Evolutionary conservation across 2,329 filamentous ascomycete species (phyloP), one percentile per base, ranked within the genome.

Genomic region (Mariannaea sp.): DNA sequence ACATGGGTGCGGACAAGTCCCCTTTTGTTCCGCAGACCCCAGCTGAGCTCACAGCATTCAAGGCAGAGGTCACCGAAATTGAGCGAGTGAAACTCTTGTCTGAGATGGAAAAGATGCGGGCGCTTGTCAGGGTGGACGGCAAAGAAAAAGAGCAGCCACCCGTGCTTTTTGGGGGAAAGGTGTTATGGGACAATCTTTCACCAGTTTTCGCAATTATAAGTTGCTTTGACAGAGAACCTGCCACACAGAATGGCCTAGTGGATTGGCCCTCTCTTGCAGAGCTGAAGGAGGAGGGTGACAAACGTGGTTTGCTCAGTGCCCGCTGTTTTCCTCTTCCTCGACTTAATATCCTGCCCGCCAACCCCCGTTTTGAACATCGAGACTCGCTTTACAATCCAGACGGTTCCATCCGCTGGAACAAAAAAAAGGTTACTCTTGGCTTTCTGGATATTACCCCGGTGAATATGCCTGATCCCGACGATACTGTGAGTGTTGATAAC

Each of bases 11-110:
- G 2, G 65, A 68, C 39, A 67, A 68, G 10, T 76, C 74, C 1
- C 72, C 73, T 1, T 72, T 70, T 41, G 53, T 74, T 5, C 75
- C 74, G 8, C 65, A 68, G 36, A 71, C 26, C 8, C 68, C 72
- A 3, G 61, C 64, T 2, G 69, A 75, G 24, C 62, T 74, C 30
- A 65, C 71, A 9, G 65, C 68, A 9, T 66, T 74, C 43, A 70
- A 63, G 20, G 65, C 65, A 4, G 57, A 61, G n/a, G 41, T 68
- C 1, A 65, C 68, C 5, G 69, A 73, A 43, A 53, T 53, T 0
- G 60, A 62, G 36, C 64, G 47, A 40, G 57, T 53, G 17, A 63
- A 58, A 53, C 56, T 72, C n/a, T 43, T 50, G n/a, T 47, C 56
- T 14, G 50, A 67, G 32, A 56, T 72, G 12, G 49, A 58, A 36